A percentile compares a stretch with the other conserved stretches of the same genome.
These are phyloP conservation scores for Vitis hybrid DNA, from an alignment of 177 flowering plant species.

Conservation along the genomic window DNA sequence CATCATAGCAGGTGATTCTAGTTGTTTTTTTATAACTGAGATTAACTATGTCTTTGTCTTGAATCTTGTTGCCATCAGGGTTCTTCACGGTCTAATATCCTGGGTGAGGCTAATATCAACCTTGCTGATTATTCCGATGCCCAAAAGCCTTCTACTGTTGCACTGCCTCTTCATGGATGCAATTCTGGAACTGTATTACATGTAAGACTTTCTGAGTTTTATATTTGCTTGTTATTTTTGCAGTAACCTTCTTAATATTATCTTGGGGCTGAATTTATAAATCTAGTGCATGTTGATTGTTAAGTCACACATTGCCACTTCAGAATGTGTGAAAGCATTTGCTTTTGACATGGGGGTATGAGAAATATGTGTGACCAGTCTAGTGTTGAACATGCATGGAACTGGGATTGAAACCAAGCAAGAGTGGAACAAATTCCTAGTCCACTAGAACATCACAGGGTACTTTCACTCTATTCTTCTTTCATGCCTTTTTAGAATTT, in stretches of 20 bases:
- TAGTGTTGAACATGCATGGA: no score
- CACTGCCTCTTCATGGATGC: constrained; percentile 81
- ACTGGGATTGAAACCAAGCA: no score
- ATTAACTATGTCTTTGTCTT: constrained; percentile 9
- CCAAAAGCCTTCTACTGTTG: constrained; percentile 59
- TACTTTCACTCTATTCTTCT: no score
- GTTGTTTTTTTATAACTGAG: background rate
- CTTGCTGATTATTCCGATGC: constrained; percentile 97
- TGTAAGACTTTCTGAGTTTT: constrained; percentile 47
- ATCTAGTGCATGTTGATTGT: background rate
- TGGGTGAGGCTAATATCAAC: constrained; percentile 88
- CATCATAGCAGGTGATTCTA: background rate
- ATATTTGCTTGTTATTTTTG: constrained; percentile 3
- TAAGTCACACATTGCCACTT: background rate
- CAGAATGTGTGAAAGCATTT: no score
- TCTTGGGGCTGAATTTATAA: background rate
- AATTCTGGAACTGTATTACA: constrained; percentile 73
- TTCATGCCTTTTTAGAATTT: no score
- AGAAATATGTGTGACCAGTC: no score
- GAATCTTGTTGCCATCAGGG: constrained; percentile 53
- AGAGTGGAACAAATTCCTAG: no score
- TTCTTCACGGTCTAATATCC: constrained; percentile 82
- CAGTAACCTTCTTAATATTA: background rate
- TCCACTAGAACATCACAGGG: no score
- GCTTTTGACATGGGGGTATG: no score